These are phyloP conservation scores for Sporothrix dimorphospora DNA, from an alignment of 2,329 filamentous ascomycete genomes.

Conservation along the genomic window DNA sequence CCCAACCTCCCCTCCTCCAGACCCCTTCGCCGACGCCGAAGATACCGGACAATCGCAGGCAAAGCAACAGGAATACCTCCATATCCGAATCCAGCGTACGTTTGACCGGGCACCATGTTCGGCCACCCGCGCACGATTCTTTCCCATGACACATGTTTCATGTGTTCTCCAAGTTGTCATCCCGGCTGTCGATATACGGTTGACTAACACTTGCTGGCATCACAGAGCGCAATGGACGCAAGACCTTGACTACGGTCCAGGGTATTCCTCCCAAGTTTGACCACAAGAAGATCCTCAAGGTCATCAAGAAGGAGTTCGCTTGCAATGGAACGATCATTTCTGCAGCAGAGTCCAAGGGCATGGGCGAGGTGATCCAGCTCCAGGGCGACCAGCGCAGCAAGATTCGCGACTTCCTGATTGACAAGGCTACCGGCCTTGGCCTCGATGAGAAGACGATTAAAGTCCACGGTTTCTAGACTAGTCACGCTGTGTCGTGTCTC, in stretches of 20 bases:
- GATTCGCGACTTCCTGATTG: constrained; percentile 78
- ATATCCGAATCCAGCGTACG: constrained; percentile 98
- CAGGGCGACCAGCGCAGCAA: constrained; percentile 92
- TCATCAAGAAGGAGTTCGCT: constrained; percentile 81
- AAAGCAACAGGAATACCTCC: constrained; percentile 88
- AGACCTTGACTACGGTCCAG: constrained; percentile 99
- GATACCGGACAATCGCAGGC: constrained; percentile 87
- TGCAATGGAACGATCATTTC: constrained; percentile 37
- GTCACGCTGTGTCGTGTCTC: constrained; percentile 28
- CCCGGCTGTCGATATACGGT: not conserved
- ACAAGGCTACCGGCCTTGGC: constrained; percentile 93
- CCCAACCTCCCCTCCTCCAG: constrained; percentile 53
- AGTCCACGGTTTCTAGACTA: constrained; percentile 69
- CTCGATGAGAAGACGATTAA: constrained; percentile 97
- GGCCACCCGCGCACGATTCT: not conserved
- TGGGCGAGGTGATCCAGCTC: constrained; percentile 68
- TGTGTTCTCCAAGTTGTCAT: too few relatives aligned
- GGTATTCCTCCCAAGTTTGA: constrained; percentile 98
- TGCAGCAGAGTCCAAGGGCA: constrained; percentile 36
- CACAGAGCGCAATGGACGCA: constrained; percentile 99
- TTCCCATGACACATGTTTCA: not conserved
- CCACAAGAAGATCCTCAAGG: constrained; percentile 99
- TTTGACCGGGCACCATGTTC: not conserved
- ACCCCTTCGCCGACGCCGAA: constrained; percentile 99
- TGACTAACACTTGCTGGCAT: not conserved